Percentiles rank a stretch among this genome's conserved stretches.
Evolutionary conservation across 83 land plant genomes (phyloP).

Genomic region (Picea abies): DNA sequence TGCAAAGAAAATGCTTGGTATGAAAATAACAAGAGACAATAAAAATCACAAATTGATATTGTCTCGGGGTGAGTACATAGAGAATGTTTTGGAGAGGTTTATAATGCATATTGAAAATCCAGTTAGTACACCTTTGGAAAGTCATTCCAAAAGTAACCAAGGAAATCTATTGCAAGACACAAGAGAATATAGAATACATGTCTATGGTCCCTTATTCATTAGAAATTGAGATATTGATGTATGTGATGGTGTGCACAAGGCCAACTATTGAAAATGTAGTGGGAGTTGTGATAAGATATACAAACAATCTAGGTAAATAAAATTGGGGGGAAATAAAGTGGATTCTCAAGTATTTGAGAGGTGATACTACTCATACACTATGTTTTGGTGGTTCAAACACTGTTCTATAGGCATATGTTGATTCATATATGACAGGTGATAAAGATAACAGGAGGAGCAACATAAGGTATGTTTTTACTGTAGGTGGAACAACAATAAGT

Average conservation of each 20-base stretch:
- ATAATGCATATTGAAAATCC: neutral
- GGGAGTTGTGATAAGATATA: constrained; percentile 9
- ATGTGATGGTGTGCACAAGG: constrained; percentile 11
- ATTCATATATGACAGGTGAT: neutral
- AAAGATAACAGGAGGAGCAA: neutral
- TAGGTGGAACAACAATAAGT: neutral
- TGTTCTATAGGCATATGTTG: neutral
- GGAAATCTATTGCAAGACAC: neutral
- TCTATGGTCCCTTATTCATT: neutral
- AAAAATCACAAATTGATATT: neutral
- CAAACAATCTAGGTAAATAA: neutral
- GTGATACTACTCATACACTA: neutral
- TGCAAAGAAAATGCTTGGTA: neutral
- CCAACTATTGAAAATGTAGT: neutral
- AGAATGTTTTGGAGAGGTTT: neutral
- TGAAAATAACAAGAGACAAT: neutral
- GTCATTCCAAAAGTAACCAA: neutral
- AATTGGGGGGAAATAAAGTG: neutral
- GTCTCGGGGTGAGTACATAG: constrained; percentile 2
- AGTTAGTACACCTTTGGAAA: constrained; percentile 2
- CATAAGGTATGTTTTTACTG: neutral
- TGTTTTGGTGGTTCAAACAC: neutral
- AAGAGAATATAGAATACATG: neutral
- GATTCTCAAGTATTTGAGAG: constrained; percentile 4
- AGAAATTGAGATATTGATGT: neutral